phyloP scores from a whole-genome alignment of 345 rosid genomes.

The Salix suchowensis region DNA sequence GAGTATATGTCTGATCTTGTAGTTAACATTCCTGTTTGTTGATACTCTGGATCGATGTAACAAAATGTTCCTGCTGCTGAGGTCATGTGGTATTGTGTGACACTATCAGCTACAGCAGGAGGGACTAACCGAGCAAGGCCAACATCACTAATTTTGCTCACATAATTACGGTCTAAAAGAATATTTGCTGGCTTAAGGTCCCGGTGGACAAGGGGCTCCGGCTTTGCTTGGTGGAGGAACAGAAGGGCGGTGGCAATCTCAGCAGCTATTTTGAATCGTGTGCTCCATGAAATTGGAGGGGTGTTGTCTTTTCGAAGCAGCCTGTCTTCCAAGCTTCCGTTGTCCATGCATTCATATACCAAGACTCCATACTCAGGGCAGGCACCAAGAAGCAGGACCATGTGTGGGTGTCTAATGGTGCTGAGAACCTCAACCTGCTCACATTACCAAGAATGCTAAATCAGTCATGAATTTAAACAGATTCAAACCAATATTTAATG shows the following conservation, averaged over 20 bases:
- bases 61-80: constrained; percentile 92
- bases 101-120: constrained; percentile 63
- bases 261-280: constrained; percentile 61
- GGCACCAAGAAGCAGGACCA: constrained; percentile 94
- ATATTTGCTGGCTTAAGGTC: constrained; percentile 94
- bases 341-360: constrained; percentile 77
- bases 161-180: constrained; percentile 71
- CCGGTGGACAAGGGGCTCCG: constrained; percentile 93
- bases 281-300: constrained; percentile 69
- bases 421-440: constrained; percentile 75
- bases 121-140: constrained; percentile 94
- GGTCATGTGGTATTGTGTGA: constrained; percentile 85
- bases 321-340: constrained; percentile 83
- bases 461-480: neutral
- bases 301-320: constrained; percentile 57
- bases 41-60: constrained; percentile 91
- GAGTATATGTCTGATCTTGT: constrained; percentile 82
- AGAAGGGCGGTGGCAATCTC: constrained; percentile 83
- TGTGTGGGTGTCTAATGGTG: constrained; percentile 80
- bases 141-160: constrained; percentile 89
- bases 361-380: constrained; percentile 89
- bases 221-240: constrained; percentile 91
- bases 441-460: neutral
- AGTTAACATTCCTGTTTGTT: constrained; percentile 77
- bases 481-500: neutral